These are phyloP conservation scores for Spergularia azorica DNA, from an alignment of 179 eudicot genomes.

Conservation along the genomic window DNA sequence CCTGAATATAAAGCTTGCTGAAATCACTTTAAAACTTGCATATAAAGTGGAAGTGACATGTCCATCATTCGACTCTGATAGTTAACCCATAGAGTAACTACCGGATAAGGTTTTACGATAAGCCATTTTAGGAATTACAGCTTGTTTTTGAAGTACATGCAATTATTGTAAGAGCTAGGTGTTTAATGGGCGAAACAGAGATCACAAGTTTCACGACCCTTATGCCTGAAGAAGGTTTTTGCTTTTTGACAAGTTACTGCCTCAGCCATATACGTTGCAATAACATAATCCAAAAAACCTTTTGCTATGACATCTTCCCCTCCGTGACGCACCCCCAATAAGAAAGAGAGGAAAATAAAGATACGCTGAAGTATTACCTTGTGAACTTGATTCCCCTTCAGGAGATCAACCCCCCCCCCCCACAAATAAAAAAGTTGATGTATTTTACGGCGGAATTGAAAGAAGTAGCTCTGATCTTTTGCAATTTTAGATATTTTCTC, in stretches of 20 bases:
- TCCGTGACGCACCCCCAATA: neutral
- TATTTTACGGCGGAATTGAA: neutral
- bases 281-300: neutral
- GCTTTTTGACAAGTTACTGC: neutral
- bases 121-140: neutral
- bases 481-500: conserved; percentile 62
- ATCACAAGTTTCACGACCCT: neutral
- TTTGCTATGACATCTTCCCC: neutral
- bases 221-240: neutral
- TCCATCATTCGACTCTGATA: neutral
- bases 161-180: neutral
- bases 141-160: neutral
- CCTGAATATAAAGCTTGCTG: neutral
- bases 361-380: neutral
- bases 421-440: neutral
- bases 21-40: neutral
- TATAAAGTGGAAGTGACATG: neutral
- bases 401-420: neutral
- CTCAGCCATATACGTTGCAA: neutral
- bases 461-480: conserved; percentile 14
- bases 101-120: neutral
- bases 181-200: neutral
- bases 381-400: neutral
- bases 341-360: neutral
- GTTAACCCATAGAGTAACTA: neutral